Evolutionary conservation across 2,329 filamentous ascomycete genomes (phyloP), one percentile per base, ranked within the genome.

Genomic region (Diaporthe eres): DNA sequence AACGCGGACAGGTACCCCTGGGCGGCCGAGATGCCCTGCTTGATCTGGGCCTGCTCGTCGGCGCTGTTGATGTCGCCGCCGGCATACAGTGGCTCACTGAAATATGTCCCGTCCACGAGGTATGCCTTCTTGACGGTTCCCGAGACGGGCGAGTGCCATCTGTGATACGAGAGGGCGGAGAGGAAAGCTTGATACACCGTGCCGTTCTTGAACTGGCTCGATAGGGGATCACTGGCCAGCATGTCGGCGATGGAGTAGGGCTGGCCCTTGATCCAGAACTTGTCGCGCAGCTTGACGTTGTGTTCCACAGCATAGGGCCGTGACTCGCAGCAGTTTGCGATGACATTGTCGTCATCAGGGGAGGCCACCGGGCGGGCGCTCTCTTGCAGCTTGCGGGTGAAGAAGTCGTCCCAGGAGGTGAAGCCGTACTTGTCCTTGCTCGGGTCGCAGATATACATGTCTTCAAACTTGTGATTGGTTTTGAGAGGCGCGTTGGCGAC

Each of bases 151-250:
- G 90, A 82, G 83, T 94, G 92, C 93, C 93, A 94, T 37, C 93
- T 88, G 82, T 94, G 93, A 81, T 95, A 94, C 58, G 89, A 92
- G 71, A 93, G 83, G 0, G 92, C 90, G 10, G 88, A 92, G 4
- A 95, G 84, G 80, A 93, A 94, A 0, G 92, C 93, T 80, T 95
- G 93, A 82, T 94, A 94, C 39, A 94, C 85, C 0, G 91, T 94
- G 1, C 90, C 93, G 8, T 90, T 90, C 0, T 85, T 87, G 78
- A 94, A 94, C 1, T 89, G 80, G 10, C 85, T 78, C 0, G 90
- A 85, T 1, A 90, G 81, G 0, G 85, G 80, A 78, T 93, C 90
- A 78, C 90, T 84, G 0, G 85, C 88, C 4, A 94, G 85, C 90
- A 94, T 93, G 80, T 93, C 90, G 2, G 85, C 78, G 25, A 93